Percentiles rank a stretch among this genome's conserved stretches.
Evolutionary conservation across 176 grass and related monocot species (phyloP).

Genomic region (Oryza rufipogon): DNA sequence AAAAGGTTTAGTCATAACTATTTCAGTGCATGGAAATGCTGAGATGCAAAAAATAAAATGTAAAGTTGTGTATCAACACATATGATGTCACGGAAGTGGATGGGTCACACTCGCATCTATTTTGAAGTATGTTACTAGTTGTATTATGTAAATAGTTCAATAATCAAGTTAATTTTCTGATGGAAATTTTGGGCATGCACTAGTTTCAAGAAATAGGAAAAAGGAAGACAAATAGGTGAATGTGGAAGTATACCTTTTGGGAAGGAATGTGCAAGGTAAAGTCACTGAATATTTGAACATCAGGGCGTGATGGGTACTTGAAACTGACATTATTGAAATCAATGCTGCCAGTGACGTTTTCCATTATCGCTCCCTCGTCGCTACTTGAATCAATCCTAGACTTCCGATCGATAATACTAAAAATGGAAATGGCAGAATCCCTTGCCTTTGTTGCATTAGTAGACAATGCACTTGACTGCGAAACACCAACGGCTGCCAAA

Average conservation of each 20-base stretch:
- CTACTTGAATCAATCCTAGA: slow-evolving; percentile 61
- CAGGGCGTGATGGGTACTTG: slow-evolving; percentile 61
- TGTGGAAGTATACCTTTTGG: slow-evolving; percentile 53
- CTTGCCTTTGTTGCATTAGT: slow-evolving; percentile 60
- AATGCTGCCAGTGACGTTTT: slow-evolving; percentile 53
- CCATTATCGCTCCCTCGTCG: slow-evolving; percentile 30
- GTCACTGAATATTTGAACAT: slow-evolving; percentile 65
- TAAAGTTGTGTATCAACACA: background rate
- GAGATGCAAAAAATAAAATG: slow-evolving; percentile 33
- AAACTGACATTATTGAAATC: slow-evolving; percentile 62
- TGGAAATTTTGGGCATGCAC: background rate
- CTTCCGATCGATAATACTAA: slow-evolving; percentile 63
- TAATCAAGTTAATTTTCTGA: background rate
- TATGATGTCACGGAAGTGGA: slow-evolving; percentile 12
- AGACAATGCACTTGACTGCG: slow-evolving; percentile 53
- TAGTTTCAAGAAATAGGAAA: background rate
- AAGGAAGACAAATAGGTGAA: background rate
- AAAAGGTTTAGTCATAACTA: slow-evolving; percentile 20
- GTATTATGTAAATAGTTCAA: background rate
- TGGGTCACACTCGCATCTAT: background rate
- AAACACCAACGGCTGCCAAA: slow-evolving; percentile 48
- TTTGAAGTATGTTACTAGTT: slow-evolving; percentile 10
- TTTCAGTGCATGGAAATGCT: slow-evolving; percentile 13
- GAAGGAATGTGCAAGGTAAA: slow-evolving; percentile 58
- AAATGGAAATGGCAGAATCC: slow-evolving; percentile 61